These are phyloP conservation scores for Colletotrichum sp. DNA, from an alignment of 2,329 filamentous ascomycete genomes.

Conservation along the genomic window DNA sequence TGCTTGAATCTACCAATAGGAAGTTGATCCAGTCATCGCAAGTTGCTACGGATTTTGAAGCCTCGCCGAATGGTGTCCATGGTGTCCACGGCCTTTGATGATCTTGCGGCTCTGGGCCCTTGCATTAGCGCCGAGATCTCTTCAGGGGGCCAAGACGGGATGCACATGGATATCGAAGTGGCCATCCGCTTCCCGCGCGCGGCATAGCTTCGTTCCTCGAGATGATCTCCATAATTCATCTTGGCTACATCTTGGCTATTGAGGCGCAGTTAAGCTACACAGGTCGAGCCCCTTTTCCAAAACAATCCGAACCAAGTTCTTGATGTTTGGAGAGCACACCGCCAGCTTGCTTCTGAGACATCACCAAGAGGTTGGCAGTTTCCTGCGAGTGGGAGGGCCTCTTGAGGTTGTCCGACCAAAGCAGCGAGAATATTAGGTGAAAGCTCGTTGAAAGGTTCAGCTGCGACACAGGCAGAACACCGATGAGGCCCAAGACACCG, in stretches of 20 bases:
- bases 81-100: background rate
- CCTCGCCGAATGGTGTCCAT: background rate
- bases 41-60: background rate
- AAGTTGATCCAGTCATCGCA: background rate
- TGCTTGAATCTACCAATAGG: background rate
- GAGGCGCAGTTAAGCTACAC: background rate
- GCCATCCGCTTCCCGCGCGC: background rate
- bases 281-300: background rate
- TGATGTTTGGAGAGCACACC: background rate
- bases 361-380: background rate
- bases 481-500: background rate
- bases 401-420: background rate
- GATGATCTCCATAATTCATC: background rate
- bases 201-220: background rate
- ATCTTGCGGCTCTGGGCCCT: background rate
- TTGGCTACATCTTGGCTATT: background rate
- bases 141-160: background rate
- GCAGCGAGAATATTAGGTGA: background rate
- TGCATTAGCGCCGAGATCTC: slow-evolving; percentile 1
- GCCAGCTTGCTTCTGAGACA: background rate
- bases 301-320: background rate
- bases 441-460: background rate
- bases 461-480: background rate
- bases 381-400: background rate
- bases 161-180: background rate